phyloP scores from a whole-genome alignment of 306 rosid genomes.

The Cucumis hystrix region DNA sequence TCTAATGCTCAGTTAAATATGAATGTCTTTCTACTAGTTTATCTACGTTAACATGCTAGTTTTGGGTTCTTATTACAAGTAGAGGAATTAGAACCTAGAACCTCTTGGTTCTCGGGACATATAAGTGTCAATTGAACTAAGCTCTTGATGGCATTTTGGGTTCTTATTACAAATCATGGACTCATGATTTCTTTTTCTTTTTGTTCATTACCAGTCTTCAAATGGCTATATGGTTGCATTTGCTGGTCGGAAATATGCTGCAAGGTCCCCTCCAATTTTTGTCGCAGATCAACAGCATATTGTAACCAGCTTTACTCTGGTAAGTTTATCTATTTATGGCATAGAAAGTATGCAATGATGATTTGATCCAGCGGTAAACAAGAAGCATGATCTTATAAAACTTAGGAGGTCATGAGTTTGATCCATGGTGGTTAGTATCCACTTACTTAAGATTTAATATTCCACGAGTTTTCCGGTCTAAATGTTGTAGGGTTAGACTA shows the following conservation, averaged over 20 bases:
- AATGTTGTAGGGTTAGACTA: too few relatives aligned
- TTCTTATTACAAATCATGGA: background rate
- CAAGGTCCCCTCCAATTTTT: conserved; percentile 62
- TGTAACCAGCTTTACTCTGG: conserved; percentile 89
- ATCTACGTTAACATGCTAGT: background rate
- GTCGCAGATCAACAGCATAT: conserved; percentile 47
- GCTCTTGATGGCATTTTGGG: too few relatives aligned
- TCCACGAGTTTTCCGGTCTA: too few relatives aligned
- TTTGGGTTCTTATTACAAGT: background rate
- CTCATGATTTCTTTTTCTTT: background rate
- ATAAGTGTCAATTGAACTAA: too few relatives aligned
- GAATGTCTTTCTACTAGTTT: background rate
- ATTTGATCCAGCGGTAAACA: too few relatives aligned
- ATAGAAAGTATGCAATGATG: background rate
- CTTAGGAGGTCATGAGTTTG: too few relatives aligned
- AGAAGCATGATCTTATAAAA: too few relatives aligned
- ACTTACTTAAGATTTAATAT: too few relatives aligned
- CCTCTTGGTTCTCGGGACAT: too few relatives aligned
- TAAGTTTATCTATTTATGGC: conserved; percentile 22
- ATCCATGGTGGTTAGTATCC: too few relatives aligned
- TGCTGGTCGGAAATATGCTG: conserved; percentile 80
- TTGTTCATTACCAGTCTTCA: conserved; percentile 32
- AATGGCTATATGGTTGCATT: conserved; percentile 84
- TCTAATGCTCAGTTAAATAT: background rate
- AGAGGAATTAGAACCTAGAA: background rate